These are phyloP conservation scores for Cystobasidiaceae sp. DNA, from an alignment of 1,284 basidiomycete genomes.

Conservation along the genomic window DNA sequence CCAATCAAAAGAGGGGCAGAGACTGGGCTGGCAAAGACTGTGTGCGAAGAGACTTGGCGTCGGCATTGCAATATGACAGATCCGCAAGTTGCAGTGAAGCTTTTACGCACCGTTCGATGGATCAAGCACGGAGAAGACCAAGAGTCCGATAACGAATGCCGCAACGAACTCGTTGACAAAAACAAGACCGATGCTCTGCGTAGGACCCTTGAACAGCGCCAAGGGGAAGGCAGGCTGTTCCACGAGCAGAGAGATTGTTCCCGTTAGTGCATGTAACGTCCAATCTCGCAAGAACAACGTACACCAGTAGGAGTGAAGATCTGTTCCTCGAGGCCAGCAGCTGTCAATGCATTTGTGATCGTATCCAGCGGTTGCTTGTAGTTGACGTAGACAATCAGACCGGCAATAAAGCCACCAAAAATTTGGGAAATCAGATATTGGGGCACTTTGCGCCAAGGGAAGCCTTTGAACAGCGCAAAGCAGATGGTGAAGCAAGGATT, in stretches of 20 bases:
- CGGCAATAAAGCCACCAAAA: slow-evolving; percentile 63
- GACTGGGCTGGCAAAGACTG: slow-evolving; percentile 27
- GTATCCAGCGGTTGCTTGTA: slow-evolving; percentile 67
- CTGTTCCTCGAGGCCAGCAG: slow-evolving; percentile 1
- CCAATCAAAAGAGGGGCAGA: slow-evolving; percentile 36
- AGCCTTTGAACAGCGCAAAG: slow-evolving; percentile 46
- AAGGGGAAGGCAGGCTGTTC: not conserved
- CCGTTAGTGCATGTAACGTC: not conserved
- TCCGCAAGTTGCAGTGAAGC: not conserved
- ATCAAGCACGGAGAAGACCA: slow-evolving; percentile 40
- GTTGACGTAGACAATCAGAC: slow-evolving; percentile 64
- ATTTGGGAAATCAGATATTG: slow-evolving; percentile 65
- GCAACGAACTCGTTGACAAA: slow-evolving; percentile 31
- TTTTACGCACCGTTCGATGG: slow-evolving; percentile 30
- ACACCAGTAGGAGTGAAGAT: slow-evolving; percentile 34
- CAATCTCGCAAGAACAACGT: slow-evolving; percentile 31
- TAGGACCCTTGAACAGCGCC: slow-evolving; percentile 1
- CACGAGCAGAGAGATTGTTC: slow-evolving; percentile 20
- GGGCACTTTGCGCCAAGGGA: slow-evolving; percentile 73
- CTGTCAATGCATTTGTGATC: slow-evolving; percentile 21
- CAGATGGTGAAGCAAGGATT: slow-evolving; percentile 39
- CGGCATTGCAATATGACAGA: not conserved
- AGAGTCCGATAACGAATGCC: slow-evolving; percentile 35
- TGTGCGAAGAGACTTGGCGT: slow-evolving; percentile 24
- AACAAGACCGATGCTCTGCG: not conserved